Conservation (phyloP, 2,329 filamentous ascomycete genomes). For the Ceratocystis cubensis region DNA sequence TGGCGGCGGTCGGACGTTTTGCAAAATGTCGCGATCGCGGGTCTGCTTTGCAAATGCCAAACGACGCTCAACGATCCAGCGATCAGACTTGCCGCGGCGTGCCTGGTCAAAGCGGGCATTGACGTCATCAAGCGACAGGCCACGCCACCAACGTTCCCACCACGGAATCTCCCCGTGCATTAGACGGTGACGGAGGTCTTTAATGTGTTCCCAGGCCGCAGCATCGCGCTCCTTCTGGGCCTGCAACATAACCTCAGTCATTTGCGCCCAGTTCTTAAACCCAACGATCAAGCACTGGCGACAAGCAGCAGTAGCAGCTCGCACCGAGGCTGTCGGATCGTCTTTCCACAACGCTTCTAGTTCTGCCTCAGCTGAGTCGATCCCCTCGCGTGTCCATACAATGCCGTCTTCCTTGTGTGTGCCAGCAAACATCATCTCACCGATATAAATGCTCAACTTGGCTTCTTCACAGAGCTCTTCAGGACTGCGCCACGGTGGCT, state of each 20-base stretch:
- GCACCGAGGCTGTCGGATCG: constrained; percentile 23
- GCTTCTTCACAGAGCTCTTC: constrained; percentile 71
- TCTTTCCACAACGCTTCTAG: constrained; percentile 31
- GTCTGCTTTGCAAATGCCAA: constrained; percentile 24
- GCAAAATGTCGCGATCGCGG: constrained; percentile 40
- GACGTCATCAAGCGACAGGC: constrained; percentile 32
- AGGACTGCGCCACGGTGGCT: constrained; percentile 50
- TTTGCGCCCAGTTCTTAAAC: constrained; percentile 68
- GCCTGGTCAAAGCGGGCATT: constrained; percentile 27
- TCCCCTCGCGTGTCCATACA: constrained; percentile 79
- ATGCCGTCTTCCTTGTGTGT: constrained; percentile 54
- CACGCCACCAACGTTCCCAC: constrained; percentile 23
- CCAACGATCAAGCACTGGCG: constrained; percentile 65
- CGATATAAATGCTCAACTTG: constrained; percentile 76
- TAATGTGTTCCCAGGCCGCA: constrained; percentile 28
- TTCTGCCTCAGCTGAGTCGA: constrained; percentile 64
- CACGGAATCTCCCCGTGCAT: constrained; percentile 18
- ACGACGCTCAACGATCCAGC: constrained; percentile 39
- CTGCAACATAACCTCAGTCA: constrained; percentile 40
- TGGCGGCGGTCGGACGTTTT: constrained; percentile 34
- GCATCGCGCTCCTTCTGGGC: constrained; percentile 44
- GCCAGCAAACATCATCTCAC: constrained; percentile 76
- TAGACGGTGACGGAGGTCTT: constrained; percentile 26
- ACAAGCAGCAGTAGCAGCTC: constrained; percentile 43
- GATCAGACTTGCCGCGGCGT: constrained; percentile 43